phyloP scores from a whole-genome alignment of 2,329 filamentous ascomycete species.

The Periconia digitata region DNA sequence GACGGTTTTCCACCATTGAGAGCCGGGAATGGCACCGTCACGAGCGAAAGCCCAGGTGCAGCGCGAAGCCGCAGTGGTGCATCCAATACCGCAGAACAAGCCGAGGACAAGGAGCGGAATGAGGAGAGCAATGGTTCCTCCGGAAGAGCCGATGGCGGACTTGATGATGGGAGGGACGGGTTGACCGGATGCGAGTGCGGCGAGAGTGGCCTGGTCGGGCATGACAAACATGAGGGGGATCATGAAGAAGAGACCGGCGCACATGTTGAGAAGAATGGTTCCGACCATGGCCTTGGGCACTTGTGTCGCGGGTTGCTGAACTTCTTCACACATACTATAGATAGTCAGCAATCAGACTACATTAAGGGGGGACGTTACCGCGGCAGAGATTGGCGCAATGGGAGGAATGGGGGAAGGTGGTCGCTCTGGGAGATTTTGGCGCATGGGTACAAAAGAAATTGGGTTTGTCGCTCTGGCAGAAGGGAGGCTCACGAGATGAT shows the following conservation, averaged over 20 bases:
- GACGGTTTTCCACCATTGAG: constrained; percentile 61
- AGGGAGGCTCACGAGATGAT: constrained; percentile 66
- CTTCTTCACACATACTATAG: constrained; percentile 73
- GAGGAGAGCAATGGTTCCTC: constrained; percentile 63
- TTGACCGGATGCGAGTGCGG: constrained; percentile 58
- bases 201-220: constrained; percentile 60
- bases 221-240: constrained; percentile 71
- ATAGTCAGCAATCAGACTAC: constrained; percentile 27
- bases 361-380: constrained; percentile 5
- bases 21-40: constrained; percentile 69
- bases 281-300: constrained; percentile 73
- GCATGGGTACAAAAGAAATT: constrained; percentile 18
- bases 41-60: constrained; percentile 71
- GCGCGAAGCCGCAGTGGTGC: constrained; percentile 68
- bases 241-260: constrained; percentile 68
- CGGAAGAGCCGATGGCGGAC: constrained; percentile 61
- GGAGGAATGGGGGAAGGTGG: constrained; percentile 9
- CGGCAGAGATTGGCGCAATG: neutral
- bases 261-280: constrained; percentile 67
- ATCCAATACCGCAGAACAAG: constrained; percentile 68
- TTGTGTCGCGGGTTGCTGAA: constrained; percentile 64
- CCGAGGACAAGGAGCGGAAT: constrained; percentile 67
- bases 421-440: constrained; percentile 16
- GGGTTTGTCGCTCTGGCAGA: constrained; percentile 29
- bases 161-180: constrained; percentile 67